These are phyloP conservation scores for Fusarium sp. DNA, from an alignment of 2,329 filamentous ascomycete species.

Conservation along the genomic window DNA sequence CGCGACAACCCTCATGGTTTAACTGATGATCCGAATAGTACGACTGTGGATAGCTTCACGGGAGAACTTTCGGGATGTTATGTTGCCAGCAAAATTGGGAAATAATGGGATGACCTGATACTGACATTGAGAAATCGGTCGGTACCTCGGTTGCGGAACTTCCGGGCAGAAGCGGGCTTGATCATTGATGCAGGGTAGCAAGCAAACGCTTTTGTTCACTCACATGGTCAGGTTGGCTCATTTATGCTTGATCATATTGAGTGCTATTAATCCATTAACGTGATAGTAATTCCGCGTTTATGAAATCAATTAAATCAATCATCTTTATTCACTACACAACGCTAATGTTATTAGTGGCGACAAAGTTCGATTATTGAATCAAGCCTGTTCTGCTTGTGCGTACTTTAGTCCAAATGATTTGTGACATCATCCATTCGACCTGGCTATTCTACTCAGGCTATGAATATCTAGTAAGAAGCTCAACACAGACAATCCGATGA, in stretches of 20 bases:
- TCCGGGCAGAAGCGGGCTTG: conserved; percentile 14
- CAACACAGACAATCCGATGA: no score
- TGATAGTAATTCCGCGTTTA: fast-evolving
- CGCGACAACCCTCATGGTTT: neutral
- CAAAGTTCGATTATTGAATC: neutral
- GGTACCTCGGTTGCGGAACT: conserved; percentile 20
- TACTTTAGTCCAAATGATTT: no score
- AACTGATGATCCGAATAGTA: neutral
- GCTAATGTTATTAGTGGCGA: neutral
- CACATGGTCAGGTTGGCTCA: neutral
- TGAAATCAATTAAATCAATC: no score
- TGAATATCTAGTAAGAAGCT: no score
- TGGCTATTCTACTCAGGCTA: neutral
- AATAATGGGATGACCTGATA: conserved; percentile 18
- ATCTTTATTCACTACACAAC: neutral
- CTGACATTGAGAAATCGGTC: no score
- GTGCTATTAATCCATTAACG: no score
- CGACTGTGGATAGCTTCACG: conserved; percentile 20
- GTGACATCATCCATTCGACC: neutral
- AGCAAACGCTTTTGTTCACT: neutral
- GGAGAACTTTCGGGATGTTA: conserved; percentile 1
- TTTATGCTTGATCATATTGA: neutral
- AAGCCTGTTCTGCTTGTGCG: fast-evolving
- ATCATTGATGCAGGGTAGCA: conserved; percentile 1
- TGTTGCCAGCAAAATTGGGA: neutral